A percentile compares a stretch with the other conserved stretches of the same genome.
These are phyloP conservation scores for Chrysopogon serrulatus DNA, from an alignment of 176 grass and related monocot species.

Conservation along the genomic window DNA sequence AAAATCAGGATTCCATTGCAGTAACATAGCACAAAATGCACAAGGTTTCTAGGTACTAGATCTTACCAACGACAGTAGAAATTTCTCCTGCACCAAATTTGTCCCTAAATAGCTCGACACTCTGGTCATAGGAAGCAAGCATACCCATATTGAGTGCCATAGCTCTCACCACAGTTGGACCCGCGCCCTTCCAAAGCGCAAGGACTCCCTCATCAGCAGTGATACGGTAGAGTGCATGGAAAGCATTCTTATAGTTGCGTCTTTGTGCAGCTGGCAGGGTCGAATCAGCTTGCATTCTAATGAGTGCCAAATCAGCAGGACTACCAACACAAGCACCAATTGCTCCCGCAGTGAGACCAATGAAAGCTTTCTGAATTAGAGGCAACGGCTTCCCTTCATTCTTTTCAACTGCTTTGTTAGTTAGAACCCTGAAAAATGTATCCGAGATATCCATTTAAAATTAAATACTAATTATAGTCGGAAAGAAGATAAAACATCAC, in stretches of 20 bases:
- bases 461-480: neutral
- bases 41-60: neutral
- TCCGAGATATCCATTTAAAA: neutral
- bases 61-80: slow-evolving; percentile 81
- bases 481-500: neutral
- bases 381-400: slow-evolving; percentile 91
- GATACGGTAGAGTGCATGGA: slow-evolving; percentile 88
- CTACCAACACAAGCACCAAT: slow-evolving; percentile 85
- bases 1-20: neutral
- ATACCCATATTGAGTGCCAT: slow-evolving; percentile 99
- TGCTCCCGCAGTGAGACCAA: slow-evolving; percentile 93
- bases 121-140: slow-evolving; percentile 99
- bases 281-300: slow-evolving; percentile 98
- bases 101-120: slow-evolving; percentile 91
- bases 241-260: slow-evolving; percentile 95
- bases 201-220: slow-evolving; percentile 77
- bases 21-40: neutral
- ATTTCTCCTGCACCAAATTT: slow-evolving; percentile 80
- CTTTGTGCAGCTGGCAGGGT: slow-evolving; percentile 79
- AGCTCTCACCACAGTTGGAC: slow-evolving; percentile 89
- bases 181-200: slow-evolving; percentile 94
- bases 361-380: slow-evolving; percentile 87
- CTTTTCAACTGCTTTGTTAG: slow-evolving; percentile 94
- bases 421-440: slow-evolving; percentile 70
- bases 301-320: slow-evolving; percentile 97